These are phyloP conservation scores for Cardiospermum halicacabum DNA, from an alignment of 345 rosid genomes.

Conservation along the genomic window DNA sequence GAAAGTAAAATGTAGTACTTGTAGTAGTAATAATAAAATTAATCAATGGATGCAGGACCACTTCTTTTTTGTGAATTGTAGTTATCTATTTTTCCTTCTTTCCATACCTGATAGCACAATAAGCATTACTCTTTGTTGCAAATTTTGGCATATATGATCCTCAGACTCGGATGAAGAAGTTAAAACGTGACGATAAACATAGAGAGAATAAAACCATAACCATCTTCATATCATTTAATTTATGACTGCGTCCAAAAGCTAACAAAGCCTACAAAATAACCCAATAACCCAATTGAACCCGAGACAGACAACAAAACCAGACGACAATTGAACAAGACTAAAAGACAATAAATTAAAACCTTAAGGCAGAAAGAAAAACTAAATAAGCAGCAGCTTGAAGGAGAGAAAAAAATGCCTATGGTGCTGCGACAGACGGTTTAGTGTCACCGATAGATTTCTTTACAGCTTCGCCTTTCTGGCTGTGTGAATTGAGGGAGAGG, in stretches of 20 bases:
- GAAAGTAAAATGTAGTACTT: conserved; percentile 12
- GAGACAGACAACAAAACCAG: neutral
- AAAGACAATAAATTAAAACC: neutral
- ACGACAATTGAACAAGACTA: too few relatives aligned
- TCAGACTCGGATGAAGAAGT: too few relatives aligned
- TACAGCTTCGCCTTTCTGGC: conserved; percentile 16
- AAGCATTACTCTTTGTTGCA: too few relatives aligned
- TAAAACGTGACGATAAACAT: too few relatives aligned
- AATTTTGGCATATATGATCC: too few relatives aligned
- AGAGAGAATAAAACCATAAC: too few relatives aligned
- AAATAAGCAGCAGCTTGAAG: neutral
- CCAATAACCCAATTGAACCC: neutral
- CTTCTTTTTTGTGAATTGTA: conserved; percentile 20
- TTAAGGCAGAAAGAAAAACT: neutral
- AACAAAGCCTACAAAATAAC: too few relatives aligned
- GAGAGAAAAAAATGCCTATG: conserved; percentile 12
- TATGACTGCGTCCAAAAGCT: too few relatives aligned
- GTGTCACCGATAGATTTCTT: conserved; percentile 22
- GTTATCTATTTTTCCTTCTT: too few relatives aligned
- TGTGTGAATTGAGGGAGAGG: conserved; percentile 42
- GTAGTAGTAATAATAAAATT: too few relatives aligned
- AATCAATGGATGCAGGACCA: conserved; percentile 18
- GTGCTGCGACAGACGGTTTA: conserved; percentile 18
- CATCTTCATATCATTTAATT: too few relatives aligned
- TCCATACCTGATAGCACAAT: too few relatives aligned